Evolutionary conservation across 805 yeast species (phyloP), one percentile per base, ranked within the genome.

Genomic region (Yarrowia sp.): DNA sequence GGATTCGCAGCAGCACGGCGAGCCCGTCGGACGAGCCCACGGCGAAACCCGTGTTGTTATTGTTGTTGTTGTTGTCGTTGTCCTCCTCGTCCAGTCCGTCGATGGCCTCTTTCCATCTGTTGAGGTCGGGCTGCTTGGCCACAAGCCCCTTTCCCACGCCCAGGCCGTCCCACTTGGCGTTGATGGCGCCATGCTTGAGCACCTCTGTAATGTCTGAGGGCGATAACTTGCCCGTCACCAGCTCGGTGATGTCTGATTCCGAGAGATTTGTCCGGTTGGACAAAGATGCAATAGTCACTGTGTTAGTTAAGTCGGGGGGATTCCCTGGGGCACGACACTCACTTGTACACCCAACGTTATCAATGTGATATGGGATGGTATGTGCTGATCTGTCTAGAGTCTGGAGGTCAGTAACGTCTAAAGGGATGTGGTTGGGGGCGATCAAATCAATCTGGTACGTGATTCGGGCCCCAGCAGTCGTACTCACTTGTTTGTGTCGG

Each of bases 261-360:
- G 61, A 36, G 21, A 54, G 61, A 12, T 24, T 36, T 26, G 61
- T 26, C 61, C 61, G 61, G 44, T 35, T 54, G 46, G 46, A 33
- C 61, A 54, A 26, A 26, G 61, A 54, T 54, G 61, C 61, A 54
- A 54, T 54, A 38, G 46, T 54, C 61, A 54, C 61, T 54, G 61
- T 12, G 61, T 51, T 51, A 51, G 58, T 51, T 5, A 26, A n/a
- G n/a, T n/a, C n/a, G n/a, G n/a, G n/a, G n/a, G n/a, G n/a, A n/a
- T n/a, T n/a, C n/a, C n/a, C n/a, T n/a, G n/a, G n/a, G n/a, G n/a
- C n/a, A n/a, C n/a, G 4, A 2, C 19, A 49, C 56, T 49, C 56
- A 49, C 56, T 49, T 49, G 26, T 49, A 49, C 56, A 49, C 56
- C 36, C 56, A 21, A 49, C 56, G 56, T 49, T 21, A 21, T 49